Percentiles rank a stretch among this genome's conserved stretches.
Evolutionary conservation across 2,329 filamentous ascomycete species (phyloP).

Genomic region (Venturia effusa): DNA sequence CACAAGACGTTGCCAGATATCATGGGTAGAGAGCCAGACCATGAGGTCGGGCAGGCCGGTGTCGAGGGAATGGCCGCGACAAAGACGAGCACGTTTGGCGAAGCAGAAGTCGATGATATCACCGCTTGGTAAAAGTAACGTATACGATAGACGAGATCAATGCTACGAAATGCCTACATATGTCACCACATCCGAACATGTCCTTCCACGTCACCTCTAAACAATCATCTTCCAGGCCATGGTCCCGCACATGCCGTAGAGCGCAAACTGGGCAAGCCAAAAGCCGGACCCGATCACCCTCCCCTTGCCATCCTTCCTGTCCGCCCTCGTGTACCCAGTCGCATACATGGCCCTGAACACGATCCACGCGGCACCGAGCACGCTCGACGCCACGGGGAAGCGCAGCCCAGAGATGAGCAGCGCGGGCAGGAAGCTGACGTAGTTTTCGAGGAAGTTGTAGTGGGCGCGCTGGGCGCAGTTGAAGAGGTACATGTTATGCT

Average conservation of each 20-base stretch:
- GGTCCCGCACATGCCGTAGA: slow-evolving; percentile 19
- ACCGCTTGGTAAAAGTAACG: slow-evolving; percentile 61
- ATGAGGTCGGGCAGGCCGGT: slow-evolving; percentile 16
- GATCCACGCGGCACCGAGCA: slow-evolving; percentile 40
- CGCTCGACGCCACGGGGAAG: slow-evolving; percentile 38
- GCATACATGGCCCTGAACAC: slow-evolving; percentile 39
- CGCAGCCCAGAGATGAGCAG: slow-evolving; percentile 44
- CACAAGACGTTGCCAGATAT: slow-evolving; percentile 76
- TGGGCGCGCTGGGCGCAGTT: slow-evolving; percentile 45
- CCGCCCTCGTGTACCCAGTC: slow-evolving; percentile 32
- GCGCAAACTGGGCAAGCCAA: slow-evolving; percentile 22
- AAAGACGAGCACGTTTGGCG: slow-evolving; percentile 87
- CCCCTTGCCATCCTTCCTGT: slow-evolving; percentile 31
- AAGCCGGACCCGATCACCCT: slow-evolving; percentile 28
- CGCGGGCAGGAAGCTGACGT: slow-evolving; percentile 38
- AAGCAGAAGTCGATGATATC: slow-evolving; percentile 93
- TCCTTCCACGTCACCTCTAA: neutral
- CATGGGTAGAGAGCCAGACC: slow-evolving; percentile 48
- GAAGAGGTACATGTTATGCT: slow-evolving; percentile 33
- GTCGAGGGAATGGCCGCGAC: slow-evolving; percentile 49
- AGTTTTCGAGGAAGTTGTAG: slow-evolving; percentile 50
- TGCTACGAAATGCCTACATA: neutral
- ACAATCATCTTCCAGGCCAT: slow-evolving; percentile 6
- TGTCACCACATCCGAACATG: neutral
- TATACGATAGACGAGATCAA: neutral